phyloP scores from a whole-genome alignment of 1,139 yeast genomes.

The Sugiyamaella pinicola region DNA sequence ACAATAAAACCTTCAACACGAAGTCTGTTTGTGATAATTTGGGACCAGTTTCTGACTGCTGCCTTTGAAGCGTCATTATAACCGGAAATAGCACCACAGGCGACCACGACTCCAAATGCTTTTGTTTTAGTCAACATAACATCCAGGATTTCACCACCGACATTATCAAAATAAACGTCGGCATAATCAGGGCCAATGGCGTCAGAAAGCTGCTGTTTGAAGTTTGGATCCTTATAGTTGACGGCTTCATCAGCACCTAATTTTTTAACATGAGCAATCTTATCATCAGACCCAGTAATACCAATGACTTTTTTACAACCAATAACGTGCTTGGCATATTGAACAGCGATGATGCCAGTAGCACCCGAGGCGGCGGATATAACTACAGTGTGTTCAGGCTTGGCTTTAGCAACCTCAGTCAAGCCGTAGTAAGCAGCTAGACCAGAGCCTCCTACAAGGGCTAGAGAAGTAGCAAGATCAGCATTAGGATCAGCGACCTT shows the following conservation, averaged over 20 bases:
- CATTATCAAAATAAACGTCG: constrained; percentile 46
- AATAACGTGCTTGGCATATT: constrained; percentile 56
- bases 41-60: constrained; percentile 46
- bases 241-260: constrained; percentile 56
- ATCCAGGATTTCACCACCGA: constrained; percentile 64
- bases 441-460: constrained; percentile 59
- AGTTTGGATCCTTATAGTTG: constrained; percentile 56
- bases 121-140: constrained; percentile 47
- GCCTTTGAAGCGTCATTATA: constrained; percentile 51
- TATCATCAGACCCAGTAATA: constrained; percentile 62
- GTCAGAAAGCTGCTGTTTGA: constrained; percentile 47
- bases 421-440: constrained; percentile 66
- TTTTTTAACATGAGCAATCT: constrained; percentile 56
- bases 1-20: constrained; percentile 54
- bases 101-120: constrained; percentile 38
- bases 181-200: constrained; percentile 42
- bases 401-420: constrained; percentile 38
- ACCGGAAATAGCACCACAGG: constrained; percentile 65
- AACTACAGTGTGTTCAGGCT: constrained; percentile 43
- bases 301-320: constrained; percentile 63
- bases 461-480: constrained; percentile 41
- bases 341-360: constrained; percentile 64
- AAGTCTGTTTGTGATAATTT: constrained; percentile 53
- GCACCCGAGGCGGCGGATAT: constrained; percentile 75
- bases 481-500: constrained; percentile 22